Base-by-base conservation (phyloP, 2,329 filamentous ascomycete species). In the Daldinia sp. region DNA sequence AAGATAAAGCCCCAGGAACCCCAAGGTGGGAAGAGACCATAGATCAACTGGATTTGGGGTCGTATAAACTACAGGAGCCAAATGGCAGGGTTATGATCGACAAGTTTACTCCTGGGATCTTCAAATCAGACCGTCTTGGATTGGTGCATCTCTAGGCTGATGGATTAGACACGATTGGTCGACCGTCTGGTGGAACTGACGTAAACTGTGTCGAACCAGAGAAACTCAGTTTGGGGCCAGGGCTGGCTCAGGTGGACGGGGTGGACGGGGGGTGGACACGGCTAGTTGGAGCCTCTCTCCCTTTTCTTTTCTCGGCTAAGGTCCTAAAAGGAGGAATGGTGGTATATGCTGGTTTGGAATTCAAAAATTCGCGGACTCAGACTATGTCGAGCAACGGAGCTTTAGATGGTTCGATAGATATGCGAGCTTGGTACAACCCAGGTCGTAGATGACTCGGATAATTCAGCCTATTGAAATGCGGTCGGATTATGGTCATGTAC, bases 361-460 rank as follows among this genome's bases (percentile, higher is more conserved):
- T 29, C 51, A 54, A 27, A 60, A 50, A 41, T 51, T 63, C 23
- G 47, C 50, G 43, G 27, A 48, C 49, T 58, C 55, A 37, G 59
- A 63, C 53, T 57, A 64, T 57, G 49, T 57, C 23, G 52, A 43
- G 6, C 39, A 53, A 59, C 48, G 55, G 52, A 51, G 45, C 54
- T 66, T n/a, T 56, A 51, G 58, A 59, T 54, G 63, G 56, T 60
- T 61, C 51, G 49, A 63, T 60, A 48, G 13, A 45, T 47, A 59
- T 58, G 68, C 65, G 64, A 68, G 66, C 58, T 51, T 52, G 43
- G 64, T 67, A 67, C 67, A 62, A 65, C 67, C 59, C 52, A 63
- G 61, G 63, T 56, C 65, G 60, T 66, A 71, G 61, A 65, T 63
- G 62, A 67, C 57, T 68, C 69, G 69, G 70, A 61, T 66, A 63